phyloP scores from a whole-genome alignment of 2,329 filamentous ascomycete species.

The Nakataea oryzae region DNA sequence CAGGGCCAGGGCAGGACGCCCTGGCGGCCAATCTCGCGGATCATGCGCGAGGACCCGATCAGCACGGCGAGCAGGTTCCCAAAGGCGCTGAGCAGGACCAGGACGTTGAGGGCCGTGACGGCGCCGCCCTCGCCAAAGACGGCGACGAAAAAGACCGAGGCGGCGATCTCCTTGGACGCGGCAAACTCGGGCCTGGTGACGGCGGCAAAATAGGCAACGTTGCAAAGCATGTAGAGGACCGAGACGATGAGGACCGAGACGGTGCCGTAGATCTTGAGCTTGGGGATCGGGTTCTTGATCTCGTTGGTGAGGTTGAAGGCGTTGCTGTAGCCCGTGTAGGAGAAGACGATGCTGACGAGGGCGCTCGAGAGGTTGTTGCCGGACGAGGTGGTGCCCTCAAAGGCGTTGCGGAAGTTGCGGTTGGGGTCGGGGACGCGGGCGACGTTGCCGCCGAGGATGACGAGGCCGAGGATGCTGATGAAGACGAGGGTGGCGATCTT shows the following conservation, averaged over 20 bases:
- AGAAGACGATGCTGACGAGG: conserved; percentile 47
- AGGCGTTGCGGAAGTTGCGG: conserved; percentile 44
- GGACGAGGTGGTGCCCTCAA: conserved; percentile 33
- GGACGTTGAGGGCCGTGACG: conserved; percentile 41
- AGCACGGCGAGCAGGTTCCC: conserved; percentile 46
- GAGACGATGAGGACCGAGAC: conserved; percentile 39
- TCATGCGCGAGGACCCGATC: conserved; percentile 43
- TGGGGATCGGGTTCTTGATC: conserved; percentile 47
- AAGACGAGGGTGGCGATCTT: conserved; percentile 51
- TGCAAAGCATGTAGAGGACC: conserved; percentile 44
- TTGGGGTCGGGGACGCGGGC: conserved; percentile 36
- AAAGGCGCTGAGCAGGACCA: conserved; percentile 46
- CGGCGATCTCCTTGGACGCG: conserved; percentile 39
- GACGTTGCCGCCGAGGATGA: conserved; percentile 45
- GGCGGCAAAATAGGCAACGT: conserved; percentile 50
- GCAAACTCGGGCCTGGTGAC: conserved; percentile 41
- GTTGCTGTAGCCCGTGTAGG: conserved; percentile 46
- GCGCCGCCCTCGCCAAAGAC: conserved; percentile 41
- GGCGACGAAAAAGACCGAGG: conserved; percentile 45
- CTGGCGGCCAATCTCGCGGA: conserved; percentile 52
- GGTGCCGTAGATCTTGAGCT: conserved; percentile 37
- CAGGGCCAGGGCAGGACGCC: conserved; percentile 46
- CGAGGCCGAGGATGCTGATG: conserved; percentile 43
- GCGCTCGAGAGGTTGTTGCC: conserved; percentile 42
- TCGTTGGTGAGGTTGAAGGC: conserved; percentile 52